Base-by-base conservation (phyloP, 768 basidiomycete species). In the Calvatia gigantea region DNA sequence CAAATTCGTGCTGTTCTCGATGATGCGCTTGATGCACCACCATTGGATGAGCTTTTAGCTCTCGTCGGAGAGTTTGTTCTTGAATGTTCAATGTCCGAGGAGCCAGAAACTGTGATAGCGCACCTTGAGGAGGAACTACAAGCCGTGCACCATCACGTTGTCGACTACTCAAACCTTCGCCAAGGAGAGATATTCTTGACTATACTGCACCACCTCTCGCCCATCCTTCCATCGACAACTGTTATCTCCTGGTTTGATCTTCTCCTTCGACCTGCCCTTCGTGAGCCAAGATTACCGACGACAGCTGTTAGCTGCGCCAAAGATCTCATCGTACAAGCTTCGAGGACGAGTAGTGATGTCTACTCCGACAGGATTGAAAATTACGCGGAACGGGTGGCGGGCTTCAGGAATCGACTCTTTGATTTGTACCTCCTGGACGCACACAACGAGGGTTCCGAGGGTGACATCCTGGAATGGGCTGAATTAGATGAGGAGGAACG, bases 181-280 rank as follows among this genome's bases (percentile, higher is more conserved):
- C 87, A 90, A 62, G 78, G 76, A 2, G 87, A 89, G 62, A 68
- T 83, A 12, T 84, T 93, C 61, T 76, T 93, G 9, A 76, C 79
- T 23, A 77, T 89, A 15, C 75, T 92, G 5, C 77, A 79, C 59
- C 83, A 83, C 61, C 75, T 92, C 25, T 73, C 74, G 8, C 79
- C 85, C 11, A 74, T 88, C 27, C 71, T 91, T 6, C 74, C 87
- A 2, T 71, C 86, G 6, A 75, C 75, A 5, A 87, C 87, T 23
- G 74, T 91, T 52, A 86, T 91, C 54, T 85, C 85, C 25, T 93
- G 91, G 91, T 93, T 90, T 67, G 89, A 93, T 66, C 77, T 88
- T 31, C 76, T 89, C 25, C 75, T 93, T 2, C 84, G 91, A 31
- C 86, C 88, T 23, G 87, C 89, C 27, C 74, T 93, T 51, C 84